phyloP scores from a whole-genome alignment of 345 rosid species.

The Tarenaya hassleriana region DNA sequence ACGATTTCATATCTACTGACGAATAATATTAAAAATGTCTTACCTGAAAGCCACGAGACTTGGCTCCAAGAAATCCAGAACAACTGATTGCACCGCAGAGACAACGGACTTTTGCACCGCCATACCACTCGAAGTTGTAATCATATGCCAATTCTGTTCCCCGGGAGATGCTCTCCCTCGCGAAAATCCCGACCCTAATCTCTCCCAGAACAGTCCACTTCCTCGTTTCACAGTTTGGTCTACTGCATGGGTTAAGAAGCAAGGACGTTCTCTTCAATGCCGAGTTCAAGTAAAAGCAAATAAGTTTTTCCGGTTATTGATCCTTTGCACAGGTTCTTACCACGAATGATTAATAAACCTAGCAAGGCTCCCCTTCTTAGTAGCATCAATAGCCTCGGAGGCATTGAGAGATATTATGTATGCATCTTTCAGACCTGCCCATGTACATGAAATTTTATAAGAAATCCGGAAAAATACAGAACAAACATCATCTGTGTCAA shows the following conservation, averaged over 20 bases:
- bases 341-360: conserved; percentile 98
- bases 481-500: conserved; percentile 1
- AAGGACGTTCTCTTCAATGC: conserved; percentile 20
- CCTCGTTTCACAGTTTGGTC: conserved; percentile 95
- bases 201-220: conserved; percentile 94
- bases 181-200: conserved; percentile 92
- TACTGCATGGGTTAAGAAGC: conserved; percentile 42
- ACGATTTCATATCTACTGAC: not conserved
- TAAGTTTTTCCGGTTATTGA: not conserved
- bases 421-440: conserved; percentile 85
- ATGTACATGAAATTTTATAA: conserved; percentile 16
- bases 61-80: conserved; percentile 96
- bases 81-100: conserved; percentile 82
- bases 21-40: conserved; percentile 7
- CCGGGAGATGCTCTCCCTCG: conserved; percentile 59
- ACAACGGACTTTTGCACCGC: conserved; percentile 95
- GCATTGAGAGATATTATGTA: conserved; percentile 84
- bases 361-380: conserved; percentile 85
- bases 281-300: conserved; percentile 11
- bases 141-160: conserved; percentile 78
- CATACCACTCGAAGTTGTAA: conserved; percentile 95
- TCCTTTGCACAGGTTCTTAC: conserved; percentile 37
- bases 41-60: conserved; percentile 98
- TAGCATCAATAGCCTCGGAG: conserved; percentile 82
- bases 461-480: not conserved